Conservation (phyloP, 2,329 filamentous ascomycete genomes). For the Claviceps citrina region DNA sequence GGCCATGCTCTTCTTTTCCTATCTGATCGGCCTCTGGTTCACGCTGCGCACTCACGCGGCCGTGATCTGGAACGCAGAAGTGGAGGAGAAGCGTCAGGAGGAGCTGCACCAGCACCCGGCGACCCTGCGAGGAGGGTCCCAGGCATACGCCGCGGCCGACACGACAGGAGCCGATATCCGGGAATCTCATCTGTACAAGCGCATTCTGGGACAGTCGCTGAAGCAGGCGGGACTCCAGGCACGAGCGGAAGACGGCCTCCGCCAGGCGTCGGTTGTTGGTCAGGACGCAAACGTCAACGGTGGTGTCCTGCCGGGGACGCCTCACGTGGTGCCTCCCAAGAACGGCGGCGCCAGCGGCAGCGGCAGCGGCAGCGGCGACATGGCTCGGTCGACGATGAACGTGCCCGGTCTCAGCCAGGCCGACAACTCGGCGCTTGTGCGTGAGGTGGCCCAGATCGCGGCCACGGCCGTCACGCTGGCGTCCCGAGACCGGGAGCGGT, state of each 20-base stretch:
- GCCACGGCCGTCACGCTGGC: constrained; percentile 81
- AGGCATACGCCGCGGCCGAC: constrained; percentile 27
- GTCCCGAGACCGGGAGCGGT: constrained; percentile 47
- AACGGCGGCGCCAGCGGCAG: constrained; percentile 29
- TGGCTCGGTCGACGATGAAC: constrained; percentile 29
- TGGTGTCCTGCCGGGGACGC: constrained; percentile 32
- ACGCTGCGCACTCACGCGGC: constrained; percentile 90
- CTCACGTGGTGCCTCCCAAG: constrained; percentile 67
- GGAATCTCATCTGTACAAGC: constrained; percentile 80
- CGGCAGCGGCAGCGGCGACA: constrained; percentile 29
- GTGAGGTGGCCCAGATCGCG: constrained; percentile 84
- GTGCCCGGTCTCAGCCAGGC: constrained; percentile 63
- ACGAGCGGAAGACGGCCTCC: constrained; percentile 31
- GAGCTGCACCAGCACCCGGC: constrained; percentile 28
- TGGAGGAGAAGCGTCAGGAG: constrained; percentile 58
- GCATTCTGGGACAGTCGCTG: constrained; percentile 79
- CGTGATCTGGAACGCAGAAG: constrained; percentile 85
- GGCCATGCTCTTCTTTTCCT: constrained; percentile 73
- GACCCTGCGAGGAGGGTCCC: constrained; percentile 20
- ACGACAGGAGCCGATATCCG: constrained; percentile 54
- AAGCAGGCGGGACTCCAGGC: constrained; percentile 60
- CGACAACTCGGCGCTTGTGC: constrained; percentile 66
- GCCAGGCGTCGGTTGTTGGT: constrained; percentile 22
- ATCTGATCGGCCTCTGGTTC: constrained; percentile 87
- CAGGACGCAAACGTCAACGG: constrained; percentile 25